Evolutionary conservation across 2,329 filamentous ascomycete genomes (phyloP).

Genomic region (Sarocladiaceae sp.): DNA sequence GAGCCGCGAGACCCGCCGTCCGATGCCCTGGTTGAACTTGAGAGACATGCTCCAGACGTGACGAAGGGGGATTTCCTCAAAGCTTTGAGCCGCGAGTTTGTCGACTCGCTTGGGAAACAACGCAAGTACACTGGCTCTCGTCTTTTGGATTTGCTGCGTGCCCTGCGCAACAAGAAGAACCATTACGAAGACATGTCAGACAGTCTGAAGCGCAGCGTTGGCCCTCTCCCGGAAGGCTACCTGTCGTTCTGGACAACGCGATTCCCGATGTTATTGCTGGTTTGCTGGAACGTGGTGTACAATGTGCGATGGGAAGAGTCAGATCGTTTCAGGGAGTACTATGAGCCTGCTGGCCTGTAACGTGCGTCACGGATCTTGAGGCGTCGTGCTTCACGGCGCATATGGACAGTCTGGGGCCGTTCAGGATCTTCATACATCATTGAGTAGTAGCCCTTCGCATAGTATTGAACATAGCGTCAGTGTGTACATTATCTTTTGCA

Average conservation of each 20-base stretch:
- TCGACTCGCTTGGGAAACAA: conserved; percentile 87
- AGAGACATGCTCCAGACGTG: conserved; percentile 44
- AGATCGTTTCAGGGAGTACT: conserved; percentile 68
- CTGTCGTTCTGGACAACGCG: conserved; percentile 73
- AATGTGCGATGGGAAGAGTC: conserved; percentile 56
- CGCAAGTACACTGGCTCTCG: conserved; percentile 84
- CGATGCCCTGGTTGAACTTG: conserved; percentile 53
- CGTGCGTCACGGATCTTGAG: too few species aligned
- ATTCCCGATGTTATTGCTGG: conserved; percentile 73
- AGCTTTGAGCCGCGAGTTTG: conserved; percentile 70
- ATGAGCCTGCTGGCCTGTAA: conserved; percentile 39
- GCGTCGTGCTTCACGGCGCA: too few species aligned
- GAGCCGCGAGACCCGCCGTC: conserved; percentile 81
- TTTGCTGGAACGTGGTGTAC: conserved; percentile 69
- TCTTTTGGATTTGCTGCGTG: conserved; percentile 80
- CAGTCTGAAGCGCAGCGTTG: conserved; percentile 62
- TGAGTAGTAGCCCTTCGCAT: too few species aligned
- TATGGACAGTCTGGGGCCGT: too few species aligned
- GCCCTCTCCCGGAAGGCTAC: conserved; percentile 72
- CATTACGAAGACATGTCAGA: conserved; percentile 97
- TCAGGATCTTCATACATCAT: too few species aligned
- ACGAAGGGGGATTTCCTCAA: conserved; percentile 72
- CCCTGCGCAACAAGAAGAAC: conserved; percentile 91
- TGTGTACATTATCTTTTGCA: too few species aligned
- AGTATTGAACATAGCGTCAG: too few species aligned